Percentiles rank a stretch among this genome's conserved stretches.
These are phyloP conservation scores for Capsella bursapastoris DNA, from an alignment of 345 rosid species.

Conservation along the genomic window DNA sequence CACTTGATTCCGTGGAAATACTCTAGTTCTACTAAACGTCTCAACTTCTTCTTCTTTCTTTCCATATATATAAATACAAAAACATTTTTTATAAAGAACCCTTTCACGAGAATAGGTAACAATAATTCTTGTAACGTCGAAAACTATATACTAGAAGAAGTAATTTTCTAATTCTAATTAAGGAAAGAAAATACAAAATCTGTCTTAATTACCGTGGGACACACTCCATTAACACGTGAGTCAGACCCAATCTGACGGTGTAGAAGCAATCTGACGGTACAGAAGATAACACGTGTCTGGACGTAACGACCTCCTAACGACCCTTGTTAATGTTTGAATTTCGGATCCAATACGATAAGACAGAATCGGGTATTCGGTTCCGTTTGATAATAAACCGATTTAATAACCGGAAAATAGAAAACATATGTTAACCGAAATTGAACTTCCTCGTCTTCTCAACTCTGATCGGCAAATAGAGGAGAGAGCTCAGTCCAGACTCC, in stretches of 20 bases:
- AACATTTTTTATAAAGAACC: too few species aligned
- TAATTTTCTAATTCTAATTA: neutral
- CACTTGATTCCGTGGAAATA: too few species aligned
- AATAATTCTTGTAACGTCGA: neutral
- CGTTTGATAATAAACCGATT: neutral
- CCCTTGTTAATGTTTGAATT: neutral
- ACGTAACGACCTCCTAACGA: constrained; percentile 6
- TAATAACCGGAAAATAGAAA: constrained; percentile 8
- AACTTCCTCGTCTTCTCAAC: constrained; percentile 9
- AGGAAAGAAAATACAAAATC: neutral
- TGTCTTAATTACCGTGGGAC: constrained; percentile 32
- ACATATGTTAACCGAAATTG: constrained; percentile 2
- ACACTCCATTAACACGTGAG: constrained; percentile 28
- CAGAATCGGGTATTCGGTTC: neutral
- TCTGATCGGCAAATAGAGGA: neutral
- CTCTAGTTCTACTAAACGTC: too few species aligned
- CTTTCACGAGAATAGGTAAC: too few species aligned
- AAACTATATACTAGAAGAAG: neutral
- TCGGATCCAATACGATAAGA: constrained; percentile 6
- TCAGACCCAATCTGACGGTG: constrained; percentile 26
- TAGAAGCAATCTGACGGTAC: constrained; percentile 29
- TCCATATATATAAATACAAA: too few species aligned
- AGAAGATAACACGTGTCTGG: constrained; percentile 14
- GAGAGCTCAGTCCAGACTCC: neutral
- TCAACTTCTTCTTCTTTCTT: too few species aligned